Conservation (phyloP, 495 filamentous ascomycete genomes). For the Symbiotaphrina buchneri region DNA sequence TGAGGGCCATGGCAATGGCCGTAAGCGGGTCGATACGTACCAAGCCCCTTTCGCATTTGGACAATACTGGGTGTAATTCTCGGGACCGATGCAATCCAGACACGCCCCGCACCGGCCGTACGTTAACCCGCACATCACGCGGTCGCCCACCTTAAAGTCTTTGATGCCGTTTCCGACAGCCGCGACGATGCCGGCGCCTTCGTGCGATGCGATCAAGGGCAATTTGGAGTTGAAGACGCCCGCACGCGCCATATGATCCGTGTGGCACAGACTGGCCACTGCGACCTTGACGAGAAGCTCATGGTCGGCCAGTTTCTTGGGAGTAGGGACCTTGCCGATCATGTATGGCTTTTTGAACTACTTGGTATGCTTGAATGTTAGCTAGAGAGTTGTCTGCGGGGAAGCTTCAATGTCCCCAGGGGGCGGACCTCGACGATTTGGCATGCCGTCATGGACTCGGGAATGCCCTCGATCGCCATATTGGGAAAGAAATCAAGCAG, state of each 20-base stretch:
- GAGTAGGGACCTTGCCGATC: conserved; percentile 23
- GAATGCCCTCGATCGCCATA: not conserved
- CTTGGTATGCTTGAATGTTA: not conserved
- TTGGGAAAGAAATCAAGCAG: not conserved
- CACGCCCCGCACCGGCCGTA: conserved; percentile 24
- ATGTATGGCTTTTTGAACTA: conserved; percentile 27
- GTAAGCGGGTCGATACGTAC: conserved; percentile 1
- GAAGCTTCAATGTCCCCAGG: too few relatives aligned
- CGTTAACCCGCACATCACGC: conserved; percentile 24
- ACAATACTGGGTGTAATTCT: conserved; percentile 24
- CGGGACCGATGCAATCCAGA: conserved; percentile 20
- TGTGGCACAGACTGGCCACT: conserved; percentile 36
- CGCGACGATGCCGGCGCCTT: conserved; percentile 31
- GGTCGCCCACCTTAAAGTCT: conserved; percentile 22
- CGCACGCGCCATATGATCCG: conserved; percentile 26
- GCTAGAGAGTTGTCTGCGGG: not conserved
- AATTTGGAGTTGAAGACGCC: conserved; percentile 20
- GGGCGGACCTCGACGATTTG: not conserved
- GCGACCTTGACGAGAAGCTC: conserved; percentile 34
- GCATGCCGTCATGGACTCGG: not conserved
- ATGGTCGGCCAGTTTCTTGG: conserved; percentile 17
- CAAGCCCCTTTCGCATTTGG: conserved; percentile 7
- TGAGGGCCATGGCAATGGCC: conserved; percentile 5
- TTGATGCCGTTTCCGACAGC: conserved; percentile 19
- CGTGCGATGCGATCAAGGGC: conserved; percentile 31